Conservation (phyloP, 2,329 filamentous ascomycete genomes). For the Lanzia echinophila region DNA sequence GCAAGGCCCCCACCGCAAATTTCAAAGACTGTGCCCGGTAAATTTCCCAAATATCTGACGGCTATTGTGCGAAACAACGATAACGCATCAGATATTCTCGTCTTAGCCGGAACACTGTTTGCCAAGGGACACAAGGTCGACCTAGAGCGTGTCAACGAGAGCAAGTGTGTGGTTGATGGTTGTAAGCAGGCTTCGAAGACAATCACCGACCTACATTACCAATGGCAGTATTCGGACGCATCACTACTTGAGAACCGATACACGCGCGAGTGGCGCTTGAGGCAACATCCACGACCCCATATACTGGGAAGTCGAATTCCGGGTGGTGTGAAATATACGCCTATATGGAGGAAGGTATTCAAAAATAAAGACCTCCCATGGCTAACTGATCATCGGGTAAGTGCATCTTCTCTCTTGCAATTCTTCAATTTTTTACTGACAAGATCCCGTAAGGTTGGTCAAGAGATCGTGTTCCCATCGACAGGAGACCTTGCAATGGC, state of each 20-base stretch:
- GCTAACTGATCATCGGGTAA: conserved; percentile 46
- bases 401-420: no score
- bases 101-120: no score
- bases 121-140: no score
- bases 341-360: conserved; percentile 30
- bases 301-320: conserved; percentile 36
- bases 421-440: no score
- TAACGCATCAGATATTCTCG: no score
- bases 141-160: background rate
- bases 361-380: conserved; percentile 40
- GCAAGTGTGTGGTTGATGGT: no score
- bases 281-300: conserved; percentile 32
- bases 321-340: conserved; percentile 17
- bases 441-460: conserved; percentile 44
- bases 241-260: background rate
- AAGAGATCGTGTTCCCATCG: conserved; percentile 42
- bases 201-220: background rate
- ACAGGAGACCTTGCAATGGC: conserved; percentile 15
- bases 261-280: background rate
- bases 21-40: no score
- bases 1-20: background rate
- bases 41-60: no score
- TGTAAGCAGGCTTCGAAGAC: background rate
- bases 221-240: background rate
- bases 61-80: no score